Conservation (phyloP, 257 asterid genomes). For the Solanum clarkiae region DNA sequence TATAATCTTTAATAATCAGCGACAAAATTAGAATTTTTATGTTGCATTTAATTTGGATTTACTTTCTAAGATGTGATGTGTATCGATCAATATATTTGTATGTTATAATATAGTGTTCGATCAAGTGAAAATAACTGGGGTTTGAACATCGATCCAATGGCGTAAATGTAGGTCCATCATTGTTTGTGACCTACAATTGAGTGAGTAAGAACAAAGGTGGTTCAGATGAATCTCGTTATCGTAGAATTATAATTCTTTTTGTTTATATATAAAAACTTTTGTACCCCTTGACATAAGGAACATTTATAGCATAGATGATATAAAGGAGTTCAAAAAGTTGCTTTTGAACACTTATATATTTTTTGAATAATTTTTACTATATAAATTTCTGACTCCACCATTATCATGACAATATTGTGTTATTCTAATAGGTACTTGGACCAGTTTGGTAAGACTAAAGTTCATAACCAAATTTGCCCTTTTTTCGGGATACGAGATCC, state of each 20-base stretch:
- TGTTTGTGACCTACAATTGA: background rate
- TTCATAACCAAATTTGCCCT: constrained; percentile 23
- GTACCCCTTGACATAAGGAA: background rate
- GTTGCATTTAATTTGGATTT: background rate
- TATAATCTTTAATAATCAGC: background rate
- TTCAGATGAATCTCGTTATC: background rate
- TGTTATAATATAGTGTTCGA: background rate
- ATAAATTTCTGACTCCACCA: background rate
- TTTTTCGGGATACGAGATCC: constrained; percentile 22
- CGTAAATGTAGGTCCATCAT: background rate
- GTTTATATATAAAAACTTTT: background rate
- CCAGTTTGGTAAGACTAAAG: constrained; percentile 33
- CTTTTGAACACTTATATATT: background rate
- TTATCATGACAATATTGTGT: background rate
- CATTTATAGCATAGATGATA: background rate
- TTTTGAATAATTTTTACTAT: background rate
- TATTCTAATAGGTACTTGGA: constrained; percentile 9
- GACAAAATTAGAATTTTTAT: background rate
- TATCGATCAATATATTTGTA: background rate
- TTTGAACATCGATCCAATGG: background rate
- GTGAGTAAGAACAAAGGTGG: fast-evolving
- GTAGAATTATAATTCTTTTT: background rate
- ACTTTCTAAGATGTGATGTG: background rate
- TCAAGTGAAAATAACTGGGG: background rate
- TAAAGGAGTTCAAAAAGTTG: background rate